Percentiles rank a stretch among this genome's conserved stretches.
Evolutionary conservation across 1,284 basidiomycete genomes (phyloP).

Genomic region (Ustilago hordei): DNA sequence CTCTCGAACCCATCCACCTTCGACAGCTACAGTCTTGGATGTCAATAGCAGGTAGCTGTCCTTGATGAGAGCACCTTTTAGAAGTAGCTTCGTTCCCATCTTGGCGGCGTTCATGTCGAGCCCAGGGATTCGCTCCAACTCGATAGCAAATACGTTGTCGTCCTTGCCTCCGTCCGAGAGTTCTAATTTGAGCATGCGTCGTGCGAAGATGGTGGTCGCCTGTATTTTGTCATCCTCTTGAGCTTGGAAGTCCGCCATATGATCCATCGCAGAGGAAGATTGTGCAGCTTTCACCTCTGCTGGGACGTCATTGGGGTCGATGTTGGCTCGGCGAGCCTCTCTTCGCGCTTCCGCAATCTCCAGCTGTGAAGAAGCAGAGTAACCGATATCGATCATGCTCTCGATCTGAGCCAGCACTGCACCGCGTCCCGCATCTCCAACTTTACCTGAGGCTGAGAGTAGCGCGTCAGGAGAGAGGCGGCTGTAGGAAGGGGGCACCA

Average conservation of each 20-base stretch:
- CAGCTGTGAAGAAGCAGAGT: conserved; percentile 37
- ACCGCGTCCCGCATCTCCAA: conserved; percentile 20
- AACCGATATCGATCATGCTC: conserved; percentile 48
- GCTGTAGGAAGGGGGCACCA: conserved; percentile 14
- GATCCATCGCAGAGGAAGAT: conserved; percentile 70
- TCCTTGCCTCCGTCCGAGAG: conserved; percentile 90
- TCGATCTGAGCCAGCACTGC: conserved; percentile 42
- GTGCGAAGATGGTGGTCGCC: conserved; percentile 90
- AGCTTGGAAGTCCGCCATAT: conserved; percentile 53
- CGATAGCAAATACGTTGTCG: conserved; percentile 77
- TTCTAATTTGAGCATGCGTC: conserved; percentile 88
- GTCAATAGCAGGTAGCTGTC: conserved; percentile 31
- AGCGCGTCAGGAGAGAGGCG: conserved; percentile 5
- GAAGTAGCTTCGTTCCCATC: conserved; percentile 40
- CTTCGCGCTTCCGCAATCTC: conserved; percentile 47
- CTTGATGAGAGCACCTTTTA: conserved; percentile 31
- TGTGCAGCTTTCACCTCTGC: conserved; percentile 66
- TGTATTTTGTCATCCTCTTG: conserved; percentile 41
- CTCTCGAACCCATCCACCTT: conserved; percentile 29
- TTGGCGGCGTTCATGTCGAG: conserved; percentile 47
- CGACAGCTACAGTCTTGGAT: conserved; percentile 23
- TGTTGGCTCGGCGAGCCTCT: conserved; percentile 32
- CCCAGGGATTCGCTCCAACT: conserved; percentile 26
- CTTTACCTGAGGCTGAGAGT: conserved; percentile 6
- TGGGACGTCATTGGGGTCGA: conserved; percentile 29